Evolutionary conservation across 2,329 filamentous ascomycete genomes (phyloP), one percentile per base, ranked within the genome.

Genomic region (Sclerotinia trifoliorum): DNA sequence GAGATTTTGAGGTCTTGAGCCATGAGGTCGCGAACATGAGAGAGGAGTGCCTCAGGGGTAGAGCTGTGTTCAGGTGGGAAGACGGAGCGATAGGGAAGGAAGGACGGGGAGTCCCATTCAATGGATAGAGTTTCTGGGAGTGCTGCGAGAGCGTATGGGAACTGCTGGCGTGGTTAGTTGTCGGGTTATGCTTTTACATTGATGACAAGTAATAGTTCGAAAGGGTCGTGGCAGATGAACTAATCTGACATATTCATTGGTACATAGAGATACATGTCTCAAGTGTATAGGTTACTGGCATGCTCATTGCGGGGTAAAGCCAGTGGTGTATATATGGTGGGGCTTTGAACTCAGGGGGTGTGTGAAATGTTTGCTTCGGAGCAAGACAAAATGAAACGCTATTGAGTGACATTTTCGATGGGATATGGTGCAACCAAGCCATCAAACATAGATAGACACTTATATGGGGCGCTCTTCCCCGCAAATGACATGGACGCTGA

Each of bases 21-120:
- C 74, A 92, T 89, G 71, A 94, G 84, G 75, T 93, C 88, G 72
- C 84, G 81, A 70, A 92, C 87, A 78, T 94, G 90, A 19, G 84
- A 82, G 72, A 86, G 82, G 68, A 94, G 83, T 29, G 85, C 84
- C 29, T 81, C 80, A 60, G 85, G 86, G 55, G 86, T 86, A 67
- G 80, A 78, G 74, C 84, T 85, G 75, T 87, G 84, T 74, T 90
- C 85, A 26, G 83, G 79, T 7, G 92, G 91, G 75, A 94, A 94
- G 61, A 88, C 88, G 75, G 87, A 81, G 73, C 87, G 87, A 79
- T 93, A 93, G 70, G 83, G 83, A 66, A 83, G 81, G 80, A 94
- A 93, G 54, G 80, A 78, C 48, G 85, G 80, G 63, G 81, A 82
- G 75, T 89, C 82, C 92, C 92, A 95, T 75, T 91, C 83, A 66